Evolutionary conservation across 345 rosid genomes (phyloP).

Genomic region (Pistacia atlantica): DNA sequence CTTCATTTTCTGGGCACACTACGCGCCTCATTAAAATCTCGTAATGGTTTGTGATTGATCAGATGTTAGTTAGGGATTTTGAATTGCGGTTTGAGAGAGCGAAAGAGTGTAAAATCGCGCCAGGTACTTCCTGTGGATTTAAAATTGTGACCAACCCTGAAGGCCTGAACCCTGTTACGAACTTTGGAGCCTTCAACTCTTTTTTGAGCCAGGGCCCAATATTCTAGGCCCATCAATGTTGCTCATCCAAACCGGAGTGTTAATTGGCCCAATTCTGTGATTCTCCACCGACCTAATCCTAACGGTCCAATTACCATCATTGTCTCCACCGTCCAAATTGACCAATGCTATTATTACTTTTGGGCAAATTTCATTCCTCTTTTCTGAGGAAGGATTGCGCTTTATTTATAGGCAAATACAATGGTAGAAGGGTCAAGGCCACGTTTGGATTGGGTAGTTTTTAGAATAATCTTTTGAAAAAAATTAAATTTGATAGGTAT

Average conservation of each 20-base stretch:
- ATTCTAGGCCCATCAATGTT: neutral
- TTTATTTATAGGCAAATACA: too few relatives aligned
- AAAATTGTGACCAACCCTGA: neutral
- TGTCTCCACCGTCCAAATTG: neutral
- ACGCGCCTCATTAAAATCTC: constrained; percentile 32
- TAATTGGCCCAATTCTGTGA: too few relatives aligned
- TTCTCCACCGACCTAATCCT: neutral
- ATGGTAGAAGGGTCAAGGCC: too few relatives aligned
- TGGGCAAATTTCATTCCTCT: too few relatives aligned
- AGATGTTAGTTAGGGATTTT: neutral
- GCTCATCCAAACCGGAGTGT: neutral
- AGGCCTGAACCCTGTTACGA: too few relatives aligned
- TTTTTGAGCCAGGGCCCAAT: neutral
- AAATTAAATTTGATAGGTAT: too few relatives aligned
- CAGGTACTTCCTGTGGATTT: neutral
- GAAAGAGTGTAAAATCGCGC: constrained; percentile 27
- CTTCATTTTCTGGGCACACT: constrained; percentile 60
- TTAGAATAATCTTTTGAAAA: too few relatives aligned
- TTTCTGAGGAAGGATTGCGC: too few relatives aligned
- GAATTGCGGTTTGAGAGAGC: neutral
- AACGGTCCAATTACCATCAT: constrained; percentile 10
- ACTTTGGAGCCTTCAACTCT: too few relatives aligned
- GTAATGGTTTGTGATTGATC: neutral
- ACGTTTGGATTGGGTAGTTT: too few relatives aligned
- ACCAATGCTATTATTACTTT: too few relatives aligned